Evolutionary conservation across 2,329 filamentous ascomycete species (phyloP), one percentile per base, ranked within the genome.

Genomic region (Botrytis squamosa): DNA sequence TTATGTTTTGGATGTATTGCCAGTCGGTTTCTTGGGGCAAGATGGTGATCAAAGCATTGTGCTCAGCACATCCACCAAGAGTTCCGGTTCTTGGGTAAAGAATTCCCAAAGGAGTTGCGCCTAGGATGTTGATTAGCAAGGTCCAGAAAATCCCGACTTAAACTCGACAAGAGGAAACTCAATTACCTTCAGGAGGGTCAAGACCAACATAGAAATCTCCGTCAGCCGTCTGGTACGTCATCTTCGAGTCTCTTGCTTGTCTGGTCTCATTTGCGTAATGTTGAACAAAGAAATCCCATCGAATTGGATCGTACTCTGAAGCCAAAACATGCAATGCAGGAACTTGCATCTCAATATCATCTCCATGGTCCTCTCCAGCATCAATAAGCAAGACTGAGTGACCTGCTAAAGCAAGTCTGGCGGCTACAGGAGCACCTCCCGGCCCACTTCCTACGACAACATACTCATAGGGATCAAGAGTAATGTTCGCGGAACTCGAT

Each of bases 361-460:
- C 70, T 29, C 83, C 84, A 75, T 87, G 83, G 74, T 88, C 86
- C 75, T 86, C 85, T 72, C 86, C 86, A 46, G 86, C 86, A 75
- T 88, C 87, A 44, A 88, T 83, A 5, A 88, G 82, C 29, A 88
- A 83, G 18, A 86, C 85, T 76, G 83, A 85, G 79, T 85, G 83
- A 62, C 86, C 86, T 44, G 85, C 85, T 55, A 85, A 82, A 12
- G 87, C 86, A 63, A 88, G 83, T 72, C 85, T 83, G 55, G 85
- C 83, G 49, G 86, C 85, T 10, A 88, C 77, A 57, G 86, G 85
- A 55, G 83, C 85, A 67, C 86, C 86, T 49, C 86, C 86, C 22
- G 86, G 82, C 33, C 86, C 86, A 36, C 84, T 86, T 7, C 87
- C 87, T 38, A 88, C 85, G 14, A 88, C 82, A 22, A 88, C 83